Evolutionary conservation across 345 rosid species (phyloP), one percentile per base, ranked within the genome.

Genomic region (Litchi chinensis): DNA sequence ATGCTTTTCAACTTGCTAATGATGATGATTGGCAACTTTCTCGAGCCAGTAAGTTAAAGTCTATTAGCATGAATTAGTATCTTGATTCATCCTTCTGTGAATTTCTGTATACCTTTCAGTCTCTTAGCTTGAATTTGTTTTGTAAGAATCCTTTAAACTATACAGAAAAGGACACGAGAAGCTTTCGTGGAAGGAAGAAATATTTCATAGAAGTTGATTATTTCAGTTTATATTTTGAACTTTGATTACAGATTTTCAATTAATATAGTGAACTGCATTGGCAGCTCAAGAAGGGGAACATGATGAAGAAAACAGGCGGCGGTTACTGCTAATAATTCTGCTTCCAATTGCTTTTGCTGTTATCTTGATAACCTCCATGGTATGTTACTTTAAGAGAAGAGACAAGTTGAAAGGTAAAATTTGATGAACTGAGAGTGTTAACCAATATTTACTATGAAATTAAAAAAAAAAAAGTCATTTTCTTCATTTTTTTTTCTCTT

Each of bases 11-110:
- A 18, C 60, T 65, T 9, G 48, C 63, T 10, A 75, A 64, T 75
- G 70, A 75, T 46, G 70, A 65, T 54, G 71, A 83, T 16, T 83
- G 84, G 89, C 74, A 15, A 26, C 91, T 88, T 81, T 81, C 86
- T 7, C 63, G 48, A 5, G 76, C 84, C 50, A 85, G 90, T 85
- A 65, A 0, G 73, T 41, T 19, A 41, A 12, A 54, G 18, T 54
- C 60, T 32, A 32, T 32, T 32, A 32, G 37, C 37, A 32, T 32
- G 37, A 32, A 32, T 32, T 32, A 32, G 37, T 32, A 32, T 32
- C 37, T 32, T 32, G 4, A 32, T 32, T 32, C 37, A 32, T 32
- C 37, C 37, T 32, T 32, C 37, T 1, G 37, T 32, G 4, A 32
- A 32, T 32, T 32, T 32, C 37, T 32, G 3, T 3, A 32, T 3